These are phyloP conservation scores for Isoetes engelmannii DNA, from an alignment of 83 land plant species.

Conservation along the genomic window DNA sequence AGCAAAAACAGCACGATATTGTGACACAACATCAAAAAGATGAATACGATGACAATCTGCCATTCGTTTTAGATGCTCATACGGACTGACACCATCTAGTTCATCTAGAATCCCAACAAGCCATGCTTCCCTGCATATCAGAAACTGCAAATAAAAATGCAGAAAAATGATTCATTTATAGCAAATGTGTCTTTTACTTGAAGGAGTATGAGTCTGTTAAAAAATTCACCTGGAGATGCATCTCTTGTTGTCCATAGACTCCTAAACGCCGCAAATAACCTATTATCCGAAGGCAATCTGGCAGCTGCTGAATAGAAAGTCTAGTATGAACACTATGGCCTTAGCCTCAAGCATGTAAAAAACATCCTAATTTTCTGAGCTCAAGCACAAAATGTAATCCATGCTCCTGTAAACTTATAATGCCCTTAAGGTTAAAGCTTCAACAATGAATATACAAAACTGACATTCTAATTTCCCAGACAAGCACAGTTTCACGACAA, in stretches of 20 bases:
- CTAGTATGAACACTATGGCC: no score
- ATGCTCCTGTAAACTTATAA: no score
- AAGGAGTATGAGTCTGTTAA: constrained; percentile 1
- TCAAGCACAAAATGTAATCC: no score
- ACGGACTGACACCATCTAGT: constrained; percentile 78
- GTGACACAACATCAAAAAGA: constrained; percentile 93
- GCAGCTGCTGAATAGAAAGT: constrained; percentile 46
- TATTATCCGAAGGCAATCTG: constrained; percentile 91
- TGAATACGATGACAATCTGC: constrained; percentile 75
- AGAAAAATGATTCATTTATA: background rate
- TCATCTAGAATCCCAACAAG: constrained; percentile 83
- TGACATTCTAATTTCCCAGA: no score
- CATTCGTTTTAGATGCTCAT: constrained; percentile 80
- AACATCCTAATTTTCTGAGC: no score
- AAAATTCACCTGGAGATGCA: constrained; percentile 79
- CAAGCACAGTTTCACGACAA: no score
- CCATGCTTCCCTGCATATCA: constrained; percentile 98
- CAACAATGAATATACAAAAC: no score
- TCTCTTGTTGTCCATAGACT: constrained; percentile 78
- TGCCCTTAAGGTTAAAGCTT: no score
- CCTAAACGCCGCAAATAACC: constrained; percentile 93
- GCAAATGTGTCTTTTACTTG: no score
- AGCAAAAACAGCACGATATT: constrained; percentile 85
- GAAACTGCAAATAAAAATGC: constrained; percentile 46
- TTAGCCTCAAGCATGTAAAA: no score